Conservation (phyloP, 2,329 filamentous ascomycete species). For the Diaporthe citriasiana region DNA sequence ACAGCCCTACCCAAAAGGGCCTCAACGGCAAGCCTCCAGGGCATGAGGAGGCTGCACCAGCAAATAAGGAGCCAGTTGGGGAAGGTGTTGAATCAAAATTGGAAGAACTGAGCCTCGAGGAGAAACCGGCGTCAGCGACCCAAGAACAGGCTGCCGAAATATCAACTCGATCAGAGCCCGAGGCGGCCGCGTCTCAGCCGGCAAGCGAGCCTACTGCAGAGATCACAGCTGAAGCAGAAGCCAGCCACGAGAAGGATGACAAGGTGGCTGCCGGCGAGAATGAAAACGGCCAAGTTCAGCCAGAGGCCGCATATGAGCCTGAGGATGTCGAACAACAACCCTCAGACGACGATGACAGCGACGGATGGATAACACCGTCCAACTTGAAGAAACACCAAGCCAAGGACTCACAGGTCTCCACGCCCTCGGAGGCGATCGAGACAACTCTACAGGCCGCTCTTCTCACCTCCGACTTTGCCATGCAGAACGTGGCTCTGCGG, state of each 20-base stretch:
- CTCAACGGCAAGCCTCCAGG: slow-evolving; percentile 78
- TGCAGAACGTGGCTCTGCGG: slow-evolving; percentile 96
- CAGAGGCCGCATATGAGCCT: slow-evolving; percentile 42
- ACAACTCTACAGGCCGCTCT: slow-evolving; percentile 87
- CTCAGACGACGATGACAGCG: slow-evolving; percentile 67
- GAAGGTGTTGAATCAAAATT: slow-evolving; percentile 45
- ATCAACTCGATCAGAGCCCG: neutral
- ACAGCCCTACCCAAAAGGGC: slow-evolving; percentile 82
- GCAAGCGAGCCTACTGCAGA: slow-evolving; percentile 46
- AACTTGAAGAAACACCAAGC: slow-evolving; percentile 90
- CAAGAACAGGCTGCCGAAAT: neutral
- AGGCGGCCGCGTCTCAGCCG: slow-evolving; percentile 55
- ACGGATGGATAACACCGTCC: slow-evolving; percentile 93
- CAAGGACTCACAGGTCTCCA: slow-evolving; percentile 68
- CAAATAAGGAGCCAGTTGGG: slow-evolving; percentile 35
- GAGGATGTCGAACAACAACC: slow-evolving; percentile 49
- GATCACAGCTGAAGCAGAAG: neutral
- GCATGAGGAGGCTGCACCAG: slow-evolving; percentile 52
- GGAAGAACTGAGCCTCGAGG: slow-evolving; percentile 44
- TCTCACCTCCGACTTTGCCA: slow-evolving; percentile 94
- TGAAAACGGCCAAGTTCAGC: neutral
- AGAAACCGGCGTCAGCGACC: neutral
- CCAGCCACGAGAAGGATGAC: neutral
- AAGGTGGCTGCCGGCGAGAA: slow-evolving; percentile 40
- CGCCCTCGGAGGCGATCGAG: slow-evolving; percentile 65